These are phyloP conservation scores for Lentinus brumalis DNA, from an alignment of 768 basidiomycete species.

Conservation along the genomic window DNA sequence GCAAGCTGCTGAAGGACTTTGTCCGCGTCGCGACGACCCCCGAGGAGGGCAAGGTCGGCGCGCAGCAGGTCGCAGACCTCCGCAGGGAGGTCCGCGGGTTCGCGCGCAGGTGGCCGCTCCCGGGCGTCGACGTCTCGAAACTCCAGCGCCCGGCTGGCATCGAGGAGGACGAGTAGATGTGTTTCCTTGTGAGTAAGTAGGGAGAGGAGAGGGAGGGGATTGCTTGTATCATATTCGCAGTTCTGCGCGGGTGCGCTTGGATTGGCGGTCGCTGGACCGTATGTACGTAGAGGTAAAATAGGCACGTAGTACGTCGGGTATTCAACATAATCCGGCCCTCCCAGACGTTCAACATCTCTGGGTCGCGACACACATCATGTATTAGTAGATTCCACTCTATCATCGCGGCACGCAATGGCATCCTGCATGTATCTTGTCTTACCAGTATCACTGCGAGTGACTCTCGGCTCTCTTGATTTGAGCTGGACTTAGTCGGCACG, in stretches of 20 bases:
- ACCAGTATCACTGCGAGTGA: no score
- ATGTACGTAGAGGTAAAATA: conserved; percentile 16
- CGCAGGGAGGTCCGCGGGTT: conserved; percentile 80
- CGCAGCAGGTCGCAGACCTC: conserved; percentile 69
- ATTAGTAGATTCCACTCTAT: conserved; percentile 24
- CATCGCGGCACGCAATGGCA: conserved; percentile 3
- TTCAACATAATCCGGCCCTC: conserved; percentile 54
- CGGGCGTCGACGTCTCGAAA: conserved; percentile 67
- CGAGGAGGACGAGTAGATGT: conserved; percentile 46
- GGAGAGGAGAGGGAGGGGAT: background rate
- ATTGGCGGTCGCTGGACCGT: conserved; percentile 42
- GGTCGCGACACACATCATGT: conserved; percentile 14
- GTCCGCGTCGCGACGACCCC: conserved; percentile 73
- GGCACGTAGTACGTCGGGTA: conserved; percentile 36
- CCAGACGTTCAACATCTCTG: conserved; percentile 30
- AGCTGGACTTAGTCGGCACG: no score
- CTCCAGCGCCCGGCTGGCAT: conserved; percentile 62
- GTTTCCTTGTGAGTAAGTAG: background rate
- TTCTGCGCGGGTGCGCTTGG: conserved; percentile 1
- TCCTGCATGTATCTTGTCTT: no score
- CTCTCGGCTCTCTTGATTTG: no score
- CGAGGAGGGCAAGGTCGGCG: conserved; percentile 71
- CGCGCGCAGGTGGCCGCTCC: conserved; percentile 88
- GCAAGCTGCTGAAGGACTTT: conserved; percentile 96
- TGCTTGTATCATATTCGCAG: conserved; percentile 2